A percentile compares a stretch with the other conserved stretches of the same genome.
These are phyloP conservation scores for Durusdinium trenchii DNA, from an alignment of 73 alveolate species.

Conservation along the genomic window DNA sequence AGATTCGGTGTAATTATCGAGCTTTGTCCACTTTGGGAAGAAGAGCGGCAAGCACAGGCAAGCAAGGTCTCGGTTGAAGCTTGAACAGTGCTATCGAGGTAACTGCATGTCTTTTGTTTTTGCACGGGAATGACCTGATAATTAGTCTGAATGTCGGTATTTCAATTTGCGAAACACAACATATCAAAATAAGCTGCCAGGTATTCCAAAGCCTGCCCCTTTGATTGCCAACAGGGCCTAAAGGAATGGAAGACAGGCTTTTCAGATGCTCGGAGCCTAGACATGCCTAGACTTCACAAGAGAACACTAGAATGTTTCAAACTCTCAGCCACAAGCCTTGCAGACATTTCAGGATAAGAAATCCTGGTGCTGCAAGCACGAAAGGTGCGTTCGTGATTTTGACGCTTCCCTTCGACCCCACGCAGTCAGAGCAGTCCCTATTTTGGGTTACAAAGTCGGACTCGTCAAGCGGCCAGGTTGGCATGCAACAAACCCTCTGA, in stretches of 20 bases:
- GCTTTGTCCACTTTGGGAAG: not conserved
- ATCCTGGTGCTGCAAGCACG: slow-evolving; percentile 55
- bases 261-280: not conserved
- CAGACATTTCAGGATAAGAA: slow-evolving; percentile 71
- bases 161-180: not conserved
- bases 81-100: not conserved
- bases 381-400: no score
- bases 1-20: not conserved
- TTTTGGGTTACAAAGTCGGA: no score
- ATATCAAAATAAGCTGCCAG: slow-evolving; percentile 24
- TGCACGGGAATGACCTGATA: no score
- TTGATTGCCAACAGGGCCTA: slow-evolving; percentile 63
- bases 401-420: no score
- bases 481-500: no score
- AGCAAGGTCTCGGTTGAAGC: not conserved
- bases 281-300: not conserved
- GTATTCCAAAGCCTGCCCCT: slow-evolving; percentile 90
- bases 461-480: no score
- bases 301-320: not conserved
- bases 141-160: no score
- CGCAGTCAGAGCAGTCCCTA: no score
- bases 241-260: slow-evolving; percentile 40
- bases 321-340: no score
- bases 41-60: not conserved
- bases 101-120: no score